Evolutionary conservation across 805 yeast genomes (phyloP).

Genomic region (Saitoella complicata): DNA sequence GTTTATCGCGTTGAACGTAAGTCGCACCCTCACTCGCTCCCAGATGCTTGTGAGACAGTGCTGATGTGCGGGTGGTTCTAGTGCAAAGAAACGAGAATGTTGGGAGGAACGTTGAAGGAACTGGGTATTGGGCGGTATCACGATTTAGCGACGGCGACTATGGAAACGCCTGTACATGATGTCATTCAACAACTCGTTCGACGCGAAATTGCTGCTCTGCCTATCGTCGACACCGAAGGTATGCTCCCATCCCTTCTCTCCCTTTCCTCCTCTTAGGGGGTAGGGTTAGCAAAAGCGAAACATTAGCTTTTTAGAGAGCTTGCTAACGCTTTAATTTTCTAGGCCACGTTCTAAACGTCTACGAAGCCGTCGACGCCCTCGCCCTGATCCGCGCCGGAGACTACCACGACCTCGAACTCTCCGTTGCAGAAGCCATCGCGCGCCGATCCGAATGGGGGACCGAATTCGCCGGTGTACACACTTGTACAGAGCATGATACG

Average conservation of each 20-base stretch:
- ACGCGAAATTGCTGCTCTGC: slow-evolving; percentile 78
- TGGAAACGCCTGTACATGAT: slow-evolving; percentile 86
- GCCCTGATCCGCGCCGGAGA: slow-evolving; percentile 88
- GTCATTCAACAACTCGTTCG: slow-evolving; percentile 70
- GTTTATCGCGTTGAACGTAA: slow-evolving; percentile 70
- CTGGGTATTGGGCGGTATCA: slow-evolving; percentile 46
- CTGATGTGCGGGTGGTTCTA: neutral
- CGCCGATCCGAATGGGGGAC: slow-evolving; percentile 52
- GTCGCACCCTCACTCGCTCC: neutral
- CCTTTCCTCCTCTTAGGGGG: too few species aligned
- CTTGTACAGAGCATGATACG: slow-evolving; percentile 78
- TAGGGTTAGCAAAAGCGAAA: neutral
- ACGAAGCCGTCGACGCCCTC: slow-evolving; percentile 89
- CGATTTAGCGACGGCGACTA: slow-evolving; percentile 56
- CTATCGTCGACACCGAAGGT: slow-evolving; percentile 65
- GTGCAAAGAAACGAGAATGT: slow-evolving; percentile 80
- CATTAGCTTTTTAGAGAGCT: neutral
- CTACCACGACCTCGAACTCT: slow-evolving; percentile 72
- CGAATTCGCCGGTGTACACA: slow-evolving; percentile 94
- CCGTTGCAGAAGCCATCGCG: slow-evolving; percentile 92
- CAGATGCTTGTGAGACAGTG: too few species aligned
- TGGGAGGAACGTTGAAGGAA: slow-evolving; percentile 58
- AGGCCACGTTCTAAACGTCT: slow-evolving; percentile 47
- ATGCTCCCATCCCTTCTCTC: slow-evolving; percentile 26
- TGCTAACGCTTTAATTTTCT: too few species aligned